Evolutionary conservation across 139 green algal species (phyloP).

Genomic region (Coccomyxa sp.): DNA sequence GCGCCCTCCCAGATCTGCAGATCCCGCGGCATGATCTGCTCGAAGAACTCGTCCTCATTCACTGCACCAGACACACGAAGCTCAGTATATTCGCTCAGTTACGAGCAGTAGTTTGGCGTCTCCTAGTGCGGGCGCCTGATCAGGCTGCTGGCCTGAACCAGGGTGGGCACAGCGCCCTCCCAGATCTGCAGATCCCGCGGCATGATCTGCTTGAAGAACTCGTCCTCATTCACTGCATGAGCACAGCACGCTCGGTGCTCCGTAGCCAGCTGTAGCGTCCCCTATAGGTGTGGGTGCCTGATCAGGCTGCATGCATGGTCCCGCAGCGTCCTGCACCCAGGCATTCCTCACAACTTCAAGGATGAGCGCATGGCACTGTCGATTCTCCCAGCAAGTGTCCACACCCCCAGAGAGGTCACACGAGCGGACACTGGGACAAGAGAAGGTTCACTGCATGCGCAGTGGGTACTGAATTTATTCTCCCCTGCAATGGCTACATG

Average conservation of each 20-base stretch:
- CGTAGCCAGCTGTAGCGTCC: too few species aligned
- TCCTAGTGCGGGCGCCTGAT: slow-evolving; percentile 23
- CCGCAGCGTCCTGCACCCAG: too few species aligned
- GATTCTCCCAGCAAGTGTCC: too few species aligned
- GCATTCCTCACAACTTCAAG: too few species aligned
- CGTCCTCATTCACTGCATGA: not conserved
- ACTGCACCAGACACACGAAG: not conserved
- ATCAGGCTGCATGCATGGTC: too few species aligned
- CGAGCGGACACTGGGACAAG: too few species aligned
- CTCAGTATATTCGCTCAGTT: not conserved
- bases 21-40: not conserved
- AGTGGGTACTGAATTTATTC: too few species aligned
- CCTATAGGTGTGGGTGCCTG: too few species aligned
- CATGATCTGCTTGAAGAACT: not conserved
- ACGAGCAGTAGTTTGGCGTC: not conserved
- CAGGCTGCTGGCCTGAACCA: slow-evolving; percentile 44
- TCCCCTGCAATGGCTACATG: too few species aligned
- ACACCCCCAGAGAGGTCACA: too few species aligned
- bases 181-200: not conserved
- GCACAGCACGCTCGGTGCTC: not conserved
- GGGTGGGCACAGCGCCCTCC: not conserved
- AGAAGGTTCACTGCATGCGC: too few species aligned
- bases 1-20: not conserved
- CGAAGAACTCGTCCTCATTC: not conserved
- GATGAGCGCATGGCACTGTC: too few species aligned